Base-by-base conservation (phyloP, 768 basidiomycete genomes). In the Russula foetens region DNA sequence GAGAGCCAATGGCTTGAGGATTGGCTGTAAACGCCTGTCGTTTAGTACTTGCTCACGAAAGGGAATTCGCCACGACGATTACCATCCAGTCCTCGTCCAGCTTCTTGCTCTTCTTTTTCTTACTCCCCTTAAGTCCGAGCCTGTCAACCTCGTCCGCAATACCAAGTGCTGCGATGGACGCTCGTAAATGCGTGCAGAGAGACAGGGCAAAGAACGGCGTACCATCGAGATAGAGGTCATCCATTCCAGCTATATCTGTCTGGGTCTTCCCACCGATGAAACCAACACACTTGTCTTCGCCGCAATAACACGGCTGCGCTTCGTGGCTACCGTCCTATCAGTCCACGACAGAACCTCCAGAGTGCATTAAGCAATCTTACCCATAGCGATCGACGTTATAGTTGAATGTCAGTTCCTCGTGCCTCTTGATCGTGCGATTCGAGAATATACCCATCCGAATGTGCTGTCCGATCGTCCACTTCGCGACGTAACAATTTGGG, bases 321-420 rank as follows among this genome's bases (percentile, higher is more conserved):
- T 95, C 90, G 72, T 99, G 93, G 0, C 95, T 96, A 33, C 5
- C 9, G 4, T 24, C 21, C 11, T 35, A 43, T 57, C 21, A 56
- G 35, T 29, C 15, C 39, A 33, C 17, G 2, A 17, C 2, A 31
- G 28, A 8, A 14, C 38, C 38, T 41, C 4, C 47, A 15, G n/a
- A 8, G 11, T 23, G 38, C 7, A 19, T 47, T 21, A 46, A 48
- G 44, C 14, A 8, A 77, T 7, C 87, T 51, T 62, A 95, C 96
- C 96, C 97, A 68, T 99, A 99, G 59, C 97, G 92, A 73, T 98
- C 97, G 43, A 98, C 97, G 71, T 99, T 99, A 72, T 99, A 99
- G 74, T 99, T 98, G 78, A 98, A 98, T 0, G 97, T 98, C 67
- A 98, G 73, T 73, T 98, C 95, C 69, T 97, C 94, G 63, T 90